phyloP scores from a whole-genome alignment of 768 basidiomycete species.

The Tricholomella constricta region DNA sequence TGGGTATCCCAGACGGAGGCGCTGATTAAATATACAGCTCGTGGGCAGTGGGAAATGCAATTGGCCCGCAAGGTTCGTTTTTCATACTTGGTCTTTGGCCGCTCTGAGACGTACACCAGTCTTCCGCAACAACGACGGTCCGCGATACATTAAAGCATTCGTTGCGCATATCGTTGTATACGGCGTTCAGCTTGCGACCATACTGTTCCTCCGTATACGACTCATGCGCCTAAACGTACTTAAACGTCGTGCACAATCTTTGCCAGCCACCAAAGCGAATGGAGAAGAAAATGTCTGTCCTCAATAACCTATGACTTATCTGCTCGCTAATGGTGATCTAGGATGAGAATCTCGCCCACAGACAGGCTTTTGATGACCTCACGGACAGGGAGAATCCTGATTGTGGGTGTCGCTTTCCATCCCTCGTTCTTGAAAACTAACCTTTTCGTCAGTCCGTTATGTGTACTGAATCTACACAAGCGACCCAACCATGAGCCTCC shows the following conservation, averaged over 20 bases:
- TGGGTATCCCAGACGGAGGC: no score
- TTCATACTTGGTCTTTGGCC: background rate
- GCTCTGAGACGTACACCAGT: conserved; percentile 24
- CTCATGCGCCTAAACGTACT: conserved; percentile 44
- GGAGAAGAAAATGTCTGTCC: conserved; percentile 29
- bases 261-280: conserved; percentile 28
- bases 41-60: conserved; percentile 54
- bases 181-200: conserved; percentile 40
- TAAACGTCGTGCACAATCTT: conserved; percentile 39
- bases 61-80: conserved; percentile 42
- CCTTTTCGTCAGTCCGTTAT: conserved; percentile 33
- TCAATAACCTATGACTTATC: conserved; percentile 4
- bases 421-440: background rate
- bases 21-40: conserved; percentile 37
- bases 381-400: conserved; percentile 52
- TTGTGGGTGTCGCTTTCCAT: conserved; percentile 28
- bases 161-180: conserved; percentile 50
- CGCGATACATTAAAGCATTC: conserved; percentile 50
- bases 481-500: no score
- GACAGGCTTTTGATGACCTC: conserved; percentile 48
- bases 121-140: conserved; percentile 46
- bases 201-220: conserved; percentile 40
- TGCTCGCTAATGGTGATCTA: conserved; percentile 12
- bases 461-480: conserved; percentile 26
- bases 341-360: conserved; percentile 36